Percentiles rank a stretch among this genome's conserved stretches.
phyloP scores from a whole-genome alignment of 1,139 yeast genomes.

The Geotrichum europaeum region DNA sequence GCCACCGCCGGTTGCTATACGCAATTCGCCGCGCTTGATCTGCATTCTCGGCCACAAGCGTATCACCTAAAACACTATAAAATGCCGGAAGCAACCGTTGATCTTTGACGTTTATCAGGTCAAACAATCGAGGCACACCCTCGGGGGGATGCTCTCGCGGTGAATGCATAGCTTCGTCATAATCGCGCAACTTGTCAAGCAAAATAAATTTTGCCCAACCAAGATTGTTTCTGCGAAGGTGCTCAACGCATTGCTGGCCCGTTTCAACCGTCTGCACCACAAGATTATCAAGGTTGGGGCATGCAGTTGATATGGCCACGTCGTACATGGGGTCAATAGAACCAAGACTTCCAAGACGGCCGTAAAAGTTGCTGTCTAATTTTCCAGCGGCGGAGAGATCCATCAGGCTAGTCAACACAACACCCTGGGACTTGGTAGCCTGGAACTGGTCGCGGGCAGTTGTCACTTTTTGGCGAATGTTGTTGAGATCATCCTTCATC shows the following conservation, averaged over 20 bases:
- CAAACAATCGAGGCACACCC: conserved; percentile 75
- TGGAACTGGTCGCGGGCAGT: conserved; percentile 59
- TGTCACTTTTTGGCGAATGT: conserved; percentile 54
- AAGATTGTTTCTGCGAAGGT: conserved; percentile 71
- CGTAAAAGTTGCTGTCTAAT: conserved; percentile 69
- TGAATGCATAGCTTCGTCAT: conserved; percentile 53
- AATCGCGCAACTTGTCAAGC: conserved; percentile 62
- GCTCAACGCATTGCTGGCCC: conserved; percentile 87
- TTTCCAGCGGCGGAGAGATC: conserved; percentile 76
- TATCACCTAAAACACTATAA: conserved; percentile 77
- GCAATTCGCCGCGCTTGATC: conserved; percentile 85
- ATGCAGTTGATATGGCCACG: conserved; percentile 91
- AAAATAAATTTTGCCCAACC: conserved; percentile 90
- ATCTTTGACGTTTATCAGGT: conserved; percentile 64
- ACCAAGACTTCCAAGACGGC: conserved; percentile 87
- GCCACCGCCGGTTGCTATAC: conserved; percentile 69
- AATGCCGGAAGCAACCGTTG: conserved; percentile 78
- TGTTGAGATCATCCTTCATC: conserved; percentile 49
- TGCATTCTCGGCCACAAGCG: conserved; percentile 76
- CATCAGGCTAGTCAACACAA: conserved; percentile 63
- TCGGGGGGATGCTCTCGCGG: conserved; percentile 72
- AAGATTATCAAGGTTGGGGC: conserved; percentile 84
- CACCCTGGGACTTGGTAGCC: conserved; percentile 59
- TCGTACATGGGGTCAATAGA: conserved; percentile 82
- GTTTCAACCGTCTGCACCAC: conserved; percentile 93